These are phyloP conservation scores for Juncus inflexus DNA, from an alignment of 176 grass and related monocot genomes.

Conservation along the genomic window DNA sequence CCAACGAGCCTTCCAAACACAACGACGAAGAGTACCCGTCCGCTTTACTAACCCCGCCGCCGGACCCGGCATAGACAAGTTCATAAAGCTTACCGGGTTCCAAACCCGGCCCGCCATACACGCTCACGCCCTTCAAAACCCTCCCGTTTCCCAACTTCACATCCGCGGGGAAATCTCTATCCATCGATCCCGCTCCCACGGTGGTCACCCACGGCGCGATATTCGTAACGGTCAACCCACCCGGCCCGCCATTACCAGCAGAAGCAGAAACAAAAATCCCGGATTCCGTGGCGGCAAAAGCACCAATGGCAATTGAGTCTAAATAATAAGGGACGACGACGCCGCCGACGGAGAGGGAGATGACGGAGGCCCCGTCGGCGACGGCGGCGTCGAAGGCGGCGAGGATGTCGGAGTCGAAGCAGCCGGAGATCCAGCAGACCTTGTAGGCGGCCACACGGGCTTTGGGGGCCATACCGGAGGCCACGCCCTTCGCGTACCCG, in stretches of 20 bases:
- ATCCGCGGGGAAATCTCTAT: constrained; percentile 82
- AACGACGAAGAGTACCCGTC: constrained; percentile 77
- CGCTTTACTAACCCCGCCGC: constrained; percentile 19
- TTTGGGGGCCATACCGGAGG: constrained; percentile 94
- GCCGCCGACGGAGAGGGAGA: constrained; percentile 85
- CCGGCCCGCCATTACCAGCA: constrained; percentile 79
- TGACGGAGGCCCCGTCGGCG: constrained; percentile 65
- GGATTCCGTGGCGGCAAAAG: constrained; percentile 73
- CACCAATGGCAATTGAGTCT: constrained; percentile 83
- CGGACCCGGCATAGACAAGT: constrained; percentile 55
- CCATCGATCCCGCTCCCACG: constrained; percentile 89
- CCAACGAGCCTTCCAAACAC: constrained; percentile 83
- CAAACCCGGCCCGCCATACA: constrained; percentile 68
- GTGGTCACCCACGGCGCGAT: constrained; percentile 87
- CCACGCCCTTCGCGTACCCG: constrained; percentile 78
- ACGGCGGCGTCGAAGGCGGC: constrained; percentile 87
- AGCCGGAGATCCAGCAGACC: constrained; percentile 75
- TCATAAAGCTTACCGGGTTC: constrained; percentile 55
- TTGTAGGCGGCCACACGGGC: constrained; percentile 84
- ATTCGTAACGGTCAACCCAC: constrained; percentile 81
- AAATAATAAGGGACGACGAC: constrained; percentile 88
- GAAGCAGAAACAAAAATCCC: constrained; percentile 89
- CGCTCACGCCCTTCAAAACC: constrained; percentile 66
- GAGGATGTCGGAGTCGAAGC: constrained; percentile 97
- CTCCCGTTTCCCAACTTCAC: constrained; percentile 62